phyloP scores from a whole-genome alignment of 371 early-diverging fungal species.

The Catenaria anguillulae region DNA sequence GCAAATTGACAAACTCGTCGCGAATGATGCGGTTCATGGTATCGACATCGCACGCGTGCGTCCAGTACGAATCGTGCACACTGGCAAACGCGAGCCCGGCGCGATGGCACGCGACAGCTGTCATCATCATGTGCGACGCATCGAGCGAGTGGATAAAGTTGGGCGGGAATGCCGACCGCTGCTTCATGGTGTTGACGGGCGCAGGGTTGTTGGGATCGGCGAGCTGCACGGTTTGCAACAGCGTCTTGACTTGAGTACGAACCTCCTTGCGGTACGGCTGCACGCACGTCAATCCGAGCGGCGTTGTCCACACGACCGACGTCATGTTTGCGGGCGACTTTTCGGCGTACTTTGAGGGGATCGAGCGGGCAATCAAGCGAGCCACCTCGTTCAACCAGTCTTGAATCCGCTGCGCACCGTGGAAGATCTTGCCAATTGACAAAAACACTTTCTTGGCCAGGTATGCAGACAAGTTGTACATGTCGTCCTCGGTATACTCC shows the following conservation, averaged over 20 bases:
- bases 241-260: constrained; percentile 48
- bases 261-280: constrained; percentile 82
- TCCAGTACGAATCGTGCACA: constrained; percentile 98
- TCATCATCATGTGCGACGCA: constrained; percentile 94
- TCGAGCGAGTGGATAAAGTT: constrained; percentile 96
- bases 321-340: constrained; percentile 19
- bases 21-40: constrained; percentile 69
- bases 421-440: constrained; percentile 76
- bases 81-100: constrained; percentile 74
- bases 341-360: constrained; percentile 35
- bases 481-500: constrained; percentile 36
- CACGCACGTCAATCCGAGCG: constrained; percentile 83
- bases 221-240: constrained; percentile 64
- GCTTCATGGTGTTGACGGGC: constrained; percentile 80
- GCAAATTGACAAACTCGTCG: constrained; percentile 78
- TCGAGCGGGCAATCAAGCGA: constrained; percentile 59
- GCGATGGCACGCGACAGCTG: constrained; percentile 71
- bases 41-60: constrained; percentile 85
- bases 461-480: constrained; percentile 41
- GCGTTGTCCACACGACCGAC: constrained; percentile 92
- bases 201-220: constrained; percentile 49
- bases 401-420: constrained; percentile 77
- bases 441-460: constrained; percentile 66
- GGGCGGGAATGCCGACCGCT: constrained; percentile 93
- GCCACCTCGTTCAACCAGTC: constrained; percentile 88